These are phyloP conservation scores for Leptodermis oblonga DNA, from an alignment of 257 asterid species.

Conservation along the genomic window DNA sequence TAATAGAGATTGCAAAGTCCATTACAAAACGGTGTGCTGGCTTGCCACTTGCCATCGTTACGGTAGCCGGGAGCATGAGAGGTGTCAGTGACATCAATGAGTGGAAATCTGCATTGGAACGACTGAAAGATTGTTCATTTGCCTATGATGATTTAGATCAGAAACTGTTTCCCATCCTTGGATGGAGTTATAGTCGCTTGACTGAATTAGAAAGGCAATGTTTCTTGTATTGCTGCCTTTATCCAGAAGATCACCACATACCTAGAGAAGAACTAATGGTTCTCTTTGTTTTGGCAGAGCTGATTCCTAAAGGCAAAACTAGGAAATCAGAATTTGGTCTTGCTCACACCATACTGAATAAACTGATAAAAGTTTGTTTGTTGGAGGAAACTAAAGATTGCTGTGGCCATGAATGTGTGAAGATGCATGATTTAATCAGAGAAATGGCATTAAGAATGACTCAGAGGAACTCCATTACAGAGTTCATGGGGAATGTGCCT, in stretches of 20 bases:
- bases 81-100: not conserved
- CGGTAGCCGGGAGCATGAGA: constrained; percentile 8
- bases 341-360: constrained; percentile 1
- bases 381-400: not conserved
- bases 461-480: too few relatives aligned
- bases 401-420: not conserved
- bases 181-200: constrained; percentile 9
- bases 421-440: constrained; percentile 3
- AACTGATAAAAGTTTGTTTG: not conserved
- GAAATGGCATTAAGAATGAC: constrained; percentile 4
- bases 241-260: not conserved
- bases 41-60: constrained; percentile 1
- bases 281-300: not conserved
- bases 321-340: not conserved
- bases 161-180: constrained; percentile 1
- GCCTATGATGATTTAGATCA: not conserved
- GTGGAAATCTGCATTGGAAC: constrained; percentile 7
- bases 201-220: not conserved
- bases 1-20: constrained; percentile 2
- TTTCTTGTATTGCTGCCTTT: constrained; percentile 10
- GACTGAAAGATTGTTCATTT: not conserved
- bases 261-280: not conserved
- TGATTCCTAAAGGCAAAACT: not conserved
- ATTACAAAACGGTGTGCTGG: not conserved
- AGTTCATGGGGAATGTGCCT: not conserved